Conservation (phyloP, 345 rosid species). For the Dimocarpus longan region DNA sequence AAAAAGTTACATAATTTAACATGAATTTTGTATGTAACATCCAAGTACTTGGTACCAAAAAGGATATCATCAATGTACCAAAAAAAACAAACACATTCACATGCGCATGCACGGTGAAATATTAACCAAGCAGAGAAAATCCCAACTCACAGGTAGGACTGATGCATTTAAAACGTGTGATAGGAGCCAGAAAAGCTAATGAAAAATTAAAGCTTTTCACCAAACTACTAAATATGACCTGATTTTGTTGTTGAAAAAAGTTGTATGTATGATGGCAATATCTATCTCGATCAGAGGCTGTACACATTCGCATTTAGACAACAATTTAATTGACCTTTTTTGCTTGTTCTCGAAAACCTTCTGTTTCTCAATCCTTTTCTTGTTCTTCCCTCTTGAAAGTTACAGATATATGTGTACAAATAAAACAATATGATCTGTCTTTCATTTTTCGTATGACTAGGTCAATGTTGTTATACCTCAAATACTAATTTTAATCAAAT, state of each 20-base stretch:
- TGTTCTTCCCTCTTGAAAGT: neutral
- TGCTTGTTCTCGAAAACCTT: neutral
- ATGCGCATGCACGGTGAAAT: neutral
- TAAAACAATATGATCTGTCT: neutral
- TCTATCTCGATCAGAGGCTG: neutral
- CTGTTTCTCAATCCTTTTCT: neutral
- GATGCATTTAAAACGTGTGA: conserved; percentile 17
- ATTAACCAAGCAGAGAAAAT: neutral
- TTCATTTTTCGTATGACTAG: neutral
- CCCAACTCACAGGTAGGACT: neutral
- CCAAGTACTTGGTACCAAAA: neutral
- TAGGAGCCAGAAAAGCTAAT: neutral
- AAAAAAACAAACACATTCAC: neutral
- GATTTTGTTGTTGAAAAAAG: neutral
- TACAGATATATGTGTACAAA: neutral
- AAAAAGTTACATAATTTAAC: neutral
- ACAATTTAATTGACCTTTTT: no score
- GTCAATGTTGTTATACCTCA: neutral
- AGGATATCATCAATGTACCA: neutral
- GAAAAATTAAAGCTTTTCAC: neutral
- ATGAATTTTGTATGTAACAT: no score
- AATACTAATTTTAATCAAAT: neutral
- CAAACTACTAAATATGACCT: neutral
- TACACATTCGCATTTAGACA: neutral
- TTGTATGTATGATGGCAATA: neutral